Evolutionary conservation across 2,329 filamentous ascomycete species (phyloP).

Genomic region (Tolypocladium pustulatum): DNA sequence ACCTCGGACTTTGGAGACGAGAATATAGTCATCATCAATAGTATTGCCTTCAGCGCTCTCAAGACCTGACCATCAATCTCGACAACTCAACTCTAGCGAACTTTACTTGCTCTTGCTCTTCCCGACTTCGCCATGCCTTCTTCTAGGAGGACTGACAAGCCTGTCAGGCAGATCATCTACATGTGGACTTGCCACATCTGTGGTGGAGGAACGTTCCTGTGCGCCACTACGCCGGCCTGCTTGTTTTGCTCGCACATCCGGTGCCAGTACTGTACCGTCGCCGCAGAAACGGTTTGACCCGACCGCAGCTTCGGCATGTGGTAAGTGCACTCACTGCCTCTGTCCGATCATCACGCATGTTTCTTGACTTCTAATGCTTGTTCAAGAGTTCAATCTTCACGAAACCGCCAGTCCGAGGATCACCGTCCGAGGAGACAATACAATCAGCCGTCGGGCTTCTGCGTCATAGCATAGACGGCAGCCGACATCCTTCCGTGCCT

Average conservation of each 20-base stretch:
- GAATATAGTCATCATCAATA: neutral
- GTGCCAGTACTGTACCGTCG: neutral
- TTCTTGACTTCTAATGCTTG: neutral
- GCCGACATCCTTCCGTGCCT: neutral
- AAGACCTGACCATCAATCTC: neutral
- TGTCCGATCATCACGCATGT: neutral
- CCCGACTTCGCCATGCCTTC: neutral
- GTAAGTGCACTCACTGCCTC: neutral
- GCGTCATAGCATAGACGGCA: neutral
- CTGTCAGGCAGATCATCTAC: neutral
- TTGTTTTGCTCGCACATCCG: conserved; percentile 1
- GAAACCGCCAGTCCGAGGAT: neutral
- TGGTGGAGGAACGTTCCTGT: conserved; percentile 3
- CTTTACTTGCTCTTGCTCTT: too few species aligned
- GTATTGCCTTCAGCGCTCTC: neutral
- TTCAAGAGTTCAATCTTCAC: neutral
- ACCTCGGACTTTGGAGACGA: too few species aligned
- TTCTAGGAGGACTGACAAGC: neutral
- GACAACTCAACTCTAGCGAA: neutral
- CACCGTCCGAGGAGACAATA: neutral
- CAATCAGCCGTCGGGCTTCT: neutral
- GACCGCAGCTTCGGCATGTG: neutral
- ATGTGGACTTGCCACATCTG: conserved; percentile 6
- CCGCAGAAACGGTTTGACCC: neutral
- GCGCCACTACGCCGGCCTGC: conserved; percentile 5